These are phyloP conservation scores for Phytopythium kandeliae DNA, from an alignment of 352 stramenopile genomes.

Conservation along the genomic window DNA sequence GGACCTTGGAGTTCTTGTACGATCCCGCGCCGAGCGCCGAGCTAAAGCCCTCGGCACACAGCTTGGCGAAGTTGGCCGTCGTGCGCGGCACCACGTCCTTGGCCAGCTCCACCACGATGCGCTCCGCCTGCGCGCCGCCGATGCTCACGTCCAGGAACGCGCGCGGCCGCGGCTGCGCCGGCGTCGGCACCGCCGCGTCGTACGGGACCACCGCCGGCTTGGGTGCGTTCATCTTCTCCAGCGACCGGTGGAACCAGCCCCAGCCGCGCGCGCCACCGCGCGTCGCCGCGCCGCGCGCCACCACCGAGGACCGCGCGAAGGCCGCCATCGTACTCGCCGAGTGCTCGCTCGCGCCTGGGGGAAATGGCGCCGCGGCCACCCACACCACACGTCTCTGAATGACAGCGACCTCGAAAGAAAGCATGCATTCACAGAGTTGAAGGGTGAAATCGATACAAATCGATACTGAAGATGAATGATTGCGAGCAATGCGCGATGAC, in stretches of 20 bases:
- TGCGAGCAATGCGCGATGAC: too few relatives aligned
- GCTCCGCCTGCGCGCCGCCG: constrained; percentile 62
- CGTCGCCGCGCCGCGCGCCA: constrained; percentile 48
- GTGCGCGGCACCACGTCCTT: constrained; percentile 80
- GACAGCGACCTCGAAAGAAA: too few relatives aligned
- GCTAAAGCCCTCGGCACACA: constrained; percentile 66
- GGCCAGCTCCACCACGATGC: constrained; percentile 77
- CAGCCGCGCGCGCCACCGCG: constrained; percentile 64
- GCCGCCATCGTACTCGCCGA: constrained; percentile 26
- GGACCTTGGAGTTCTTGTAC: constrained; percentile 81
- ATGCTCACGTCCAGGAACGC: constrained; percentile 84
- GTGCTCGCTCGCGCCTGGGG: neutral
- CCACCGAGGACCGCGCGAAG: constrained; percentile 54
- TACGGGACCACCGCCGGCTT: constrained; percentile 48
- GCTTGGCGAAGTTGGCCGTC: constrained; percentile 67
- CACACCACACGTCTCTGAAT: too few relatives aligned
- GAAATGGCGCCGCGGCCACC: constrained; percentile 1
- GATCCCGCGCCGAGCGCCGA: constrained; percentile 58
- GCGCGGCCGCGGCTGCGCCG: constrained; percentile 46
- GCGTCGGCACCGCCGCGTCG: constrained; percentile 56
- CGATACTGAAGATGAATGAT: too few relatives aligned
- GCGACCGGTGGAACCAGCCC: constrained; percentile 80
- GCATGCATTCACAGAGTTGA: too few relatives aligned
- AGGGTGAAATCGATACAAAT: too few relatives aligned
- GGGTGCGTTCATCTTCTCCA: constrained; percentile 81